Percentiles rank a stretch among this genome's conserved stretches.
These are phyloP conservation scores for Dactylellina sp. DNA, from an alignment of 2,329 filamentous ascomycete genomes.

Conservation along the genomic window DNA sequence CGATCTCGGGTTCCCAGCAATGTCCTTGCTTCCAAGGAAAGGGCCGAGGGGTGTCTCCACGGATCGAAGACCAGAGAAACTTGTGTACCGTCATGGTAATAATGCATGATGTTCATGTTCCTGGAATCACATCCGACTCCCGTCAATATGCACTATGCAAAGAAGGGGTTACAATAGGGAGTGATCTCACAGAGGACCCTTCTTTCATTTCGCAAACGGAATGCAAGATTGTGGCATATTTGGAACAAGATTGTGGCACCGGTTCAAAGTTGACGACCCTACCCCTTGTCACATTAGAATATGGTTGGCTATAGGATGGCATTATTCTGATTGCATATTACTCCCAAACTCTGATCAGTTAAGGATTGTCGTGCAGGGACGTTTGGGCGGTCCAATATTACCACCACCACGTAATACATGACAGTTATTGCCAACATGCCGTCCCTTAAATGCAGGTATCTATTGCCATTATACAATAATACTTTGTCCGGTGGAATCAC, in stretches of 20 bases:
- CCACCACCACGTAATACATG: background rate
- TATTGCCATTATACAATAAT: background rate
- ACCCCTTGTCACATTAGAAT: background rate
- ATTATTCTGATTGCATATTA: too few relatives aligned
- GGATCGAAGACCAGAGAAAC: background rate
- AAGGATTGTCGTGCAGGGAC: background rate
- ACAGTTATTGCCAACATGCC: background rate
- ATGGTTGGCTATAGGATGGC: background rate
- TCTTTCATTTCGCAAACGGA: slow-evolving; percentile 10
- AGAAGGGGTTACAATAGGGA: slow-evolving; percentile 20
- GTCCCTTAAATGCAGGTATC: background rate
- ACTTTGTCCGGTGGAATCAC: too few relatives aligned
- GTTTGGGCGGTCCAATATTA: background rate
- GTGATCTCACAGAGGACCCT: slow-evolving; percentile 27
- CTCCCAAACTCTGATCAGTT: too few relatives aligned
- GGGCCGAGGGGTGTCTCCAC: background rate
- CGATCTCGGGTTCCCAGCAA: too few relatives aligned
- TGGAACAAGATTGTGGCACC: slow-evolving; percentile 17
- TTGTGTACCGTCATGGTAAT: slow-evolving; percentile 5
- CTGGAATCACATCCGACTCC: slow-evolving; percentile 36
- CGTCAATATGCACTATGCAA: slow-evolving; percentile 5
- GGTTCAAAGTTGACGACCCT: background rate
- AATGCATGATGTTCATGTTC: slow-evolving; percentile 9
- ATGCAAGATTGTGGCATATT: slow-evolving; percentile 19
- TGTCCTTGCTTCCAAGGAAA: background rate